Evolutionary conservation across 139 green algal species (phyloP), one percentile per base, ranked within the genome.

Genomic region (Haematococcus lacustris): DNA sequence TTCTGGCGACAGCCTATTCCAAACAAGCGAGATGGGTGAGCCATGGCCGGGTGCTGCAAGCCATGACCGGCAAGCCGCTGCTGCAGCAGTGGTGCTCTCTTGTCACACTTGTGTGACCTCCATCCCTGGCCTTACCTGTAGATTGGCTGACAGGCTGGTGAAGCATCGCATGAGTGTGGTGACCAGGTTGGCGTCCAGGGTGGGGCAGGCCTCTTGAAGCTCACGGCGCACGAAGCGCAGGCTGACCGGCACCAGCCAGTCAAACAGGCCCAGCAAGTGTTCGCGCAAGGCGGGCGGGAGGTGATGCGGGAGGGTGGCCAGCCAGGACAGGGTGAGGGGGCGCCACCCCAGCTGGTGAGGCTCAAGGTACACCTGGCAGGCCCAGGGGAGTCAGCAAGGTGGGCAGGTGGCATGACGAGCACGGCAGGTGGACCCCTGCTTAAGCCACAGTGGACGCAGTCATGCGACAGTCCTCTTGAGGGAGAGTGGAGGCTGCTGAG

Each of bases 291-390:
- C 35, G 23, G 75, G 71, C 21, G 37, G 66, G 1, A 92, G 38
- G 57, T 79, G 73, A 0, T 40, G 26, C 0, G 87, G 87, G 26
- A 92, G 70, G 4, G 73, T 77, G 34, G 74, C 38, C 41, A 91
- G 34, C 87, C 87, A 92, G 71, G 57, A 74, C 47, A 91, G 72
- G 80, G 90, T 64, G 32, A 93, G 75, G 2, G 88, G 88, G 66
- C 79, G 59, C 86, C 88, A 94, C 23, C 89, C 89, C 39, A 94
- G 80, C 71, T 87, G 79, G 64, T 86, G 78, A 7, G 89, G 87
- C 79, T 93, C 88, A 33, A 94, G 71, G 68, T 94, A 94, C 5
- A 77, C 21, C 33, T 63, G 53, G 4, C 4, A 63, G 13, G 13
- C 82, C n/a, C n/a, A n/a, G n/a, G n/a, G n/a, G n/a, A n/a, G n/a